Evolutionary conservation across 257 asterid species (phyloP), one percentile per base, ranked within the genome.

Genomic region (Nicotiana noctiflora): DNA sequence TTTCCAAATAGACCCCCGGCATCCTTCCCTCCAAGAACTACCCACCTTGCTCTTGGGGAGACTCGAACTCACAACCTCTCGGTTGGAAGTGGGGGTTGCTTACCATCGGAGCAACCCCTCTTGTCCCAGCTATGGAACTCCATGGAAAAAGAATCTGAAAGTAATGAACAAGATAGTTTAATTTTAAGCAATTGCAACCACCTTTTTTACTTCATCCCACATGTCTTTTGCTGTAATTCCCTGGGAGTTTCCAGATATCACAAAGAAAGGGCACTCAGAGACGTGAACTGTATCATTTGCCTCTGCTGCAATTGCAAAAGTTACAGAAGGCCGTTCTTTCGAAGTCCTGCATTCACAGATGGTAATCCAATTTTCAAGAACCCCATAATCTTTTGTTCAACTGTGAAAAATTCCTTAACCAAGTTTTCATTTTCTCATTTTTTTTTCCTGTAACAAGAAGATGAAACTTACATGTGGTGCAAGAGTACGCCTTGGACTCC

Each of bases 191-290:
- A 19, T 78, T 49, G 61, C 44, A 74, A 46, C 14, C 77, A 96
- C 99, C 98, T 96, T 94, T 88, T 94, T 91, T 62, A 96, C 88
- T 90, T 96, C 98, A 61, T 89, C 84, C 99, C 99, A 96, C 94
- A 94, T 91, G 37, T 92, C 99, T 85, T 91, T 90, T 84, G 99
- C 97, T 55, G 97, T 85, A 75, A 90, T 86, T 53, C 94, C 93
- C 78, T 86, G 61, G 12, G 97, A 88, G 70, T 90, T 86, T 75
- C 99, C 99, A 80, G 98, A 90, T 83, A 92, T 84, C 79, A 90
- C 88, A 87, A 96, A 96, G 84, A 87, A 90, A 17, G 97, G 97
- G 87, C 99, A 96, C 88, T 94, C 92, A 55, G 98, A 92, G 76
- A 96, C 90, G 81, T 66, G 95, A 84, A 96, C 97, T 51, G 6